phyloP scores from a whole-genome alignment of 345 rosid species.

The Lepidium africanum region DNA sequence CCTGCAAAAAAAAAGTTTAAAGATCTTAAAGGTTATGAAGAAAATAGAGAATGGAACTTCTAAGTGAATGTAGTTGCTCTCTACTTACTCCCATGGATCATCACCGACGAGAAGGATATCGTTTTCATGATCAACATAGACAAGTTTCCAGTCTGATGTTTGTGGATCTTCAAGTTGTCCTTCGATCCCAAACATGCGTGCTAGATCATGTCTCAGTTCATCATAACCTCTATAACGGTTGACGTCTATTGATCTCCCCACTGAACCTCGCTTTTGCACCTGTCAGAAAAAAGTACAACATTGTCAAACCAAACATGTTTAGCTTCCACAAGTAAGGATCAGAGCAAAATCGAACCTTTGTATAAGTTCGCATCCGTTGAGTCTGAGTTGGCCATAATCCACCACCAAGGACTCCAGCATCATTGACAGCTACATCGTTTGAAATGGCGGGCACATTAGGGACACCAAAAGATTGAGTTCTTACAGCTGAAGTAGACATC shows the following conservation, averaged over 20 bases:
- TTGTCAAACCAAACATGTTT: background rate
- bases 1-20: conserved; percentile 33
- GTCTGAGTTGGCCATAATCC: conserved; percentile 82
- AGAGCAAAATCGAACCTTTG: conserved; percentile 53
- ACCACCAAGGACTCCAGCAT: conserved; percentile 63
- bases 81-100: conserved; percentile 96
- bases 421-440: conserved; percentile 65
- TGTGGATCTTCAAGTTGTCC: conserved; percentile 95
- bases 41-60: background rate
- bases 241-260: conserved; percentile 94
- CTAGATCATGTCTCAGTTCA: conserved; percentile 80
- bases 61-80: background rate
- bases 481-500: conserved; percentile 73
- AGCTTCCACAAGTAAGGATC: background rate
- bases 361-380: conserved; percentile 89
- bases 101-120: conserved; percentile 95
- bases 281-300: conserved; percentile 14
- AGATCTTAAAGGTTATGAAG: background rate
- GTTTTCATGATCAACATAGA: conserved; percentile 87
- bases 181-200: conserved; percentile 94
- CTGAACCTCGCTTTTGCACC: conserved; percentile 98
- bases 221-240: conserved; percentile 79
- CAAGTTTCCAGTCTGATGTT: conserved; percentile 92
- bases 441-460: conserved; percentile 78
- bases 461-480: conserved; percentile 88